phyloP scores from a whole-genome alignment of 2,329 filamentous ascomycete genomes.

The Epichloe hybrida region DNA sequence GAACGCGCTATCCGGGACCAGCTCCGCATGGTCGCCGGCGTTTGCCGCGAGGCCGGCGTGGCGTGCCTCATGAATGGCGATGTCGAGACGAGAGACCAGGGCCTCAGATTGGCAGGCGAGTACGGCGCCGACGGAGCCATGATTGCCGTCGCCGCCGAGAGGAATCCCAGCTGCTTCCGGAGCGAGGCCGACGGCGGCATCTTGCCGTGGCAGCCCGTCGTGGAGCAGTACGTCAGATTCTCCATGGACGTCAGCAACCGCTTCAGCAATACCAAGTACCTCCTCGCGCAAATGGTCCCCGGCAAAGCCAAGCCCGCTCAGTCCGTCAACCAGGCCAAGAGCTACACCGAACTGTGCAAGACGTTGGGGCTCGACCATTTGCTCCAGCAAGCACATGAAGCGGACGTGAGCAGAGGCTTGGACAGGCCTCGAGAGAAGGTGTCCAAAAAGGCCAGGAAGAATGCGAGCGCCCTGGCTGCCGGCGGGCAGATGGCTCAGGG shows the following conservation, averaged over 20 bases:
- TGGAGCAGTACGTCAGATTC: constrained; percentile 58
- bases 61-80: constrained; percentile 96
- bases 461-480: constrained; percentile 32
- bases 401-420: constrained; percentile 52
- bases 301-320: constrained; percentile 57
- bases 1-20: constrained; percentile 80
- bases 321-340: constrained; percentile 50
- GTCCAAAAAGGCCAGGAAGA: constrained; percentile 18
- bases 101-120: constrained; percentile 55
- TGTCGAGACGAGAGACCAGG: constrained; percentile 62
- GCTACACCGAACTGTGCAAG: constrained; percentile 56
- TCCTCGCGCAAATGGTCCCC: constrained; percentile 73
- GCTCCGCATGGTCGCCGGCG: constrained; percentile 64
- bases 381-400: constrained; percentile 45
- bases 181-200: constrained; percentile 53
- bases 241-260: constrained; percentile 71
- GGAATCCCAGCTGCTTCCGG: constrained; percentile 81
- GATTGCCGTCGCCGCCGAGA: constrained; percentile 89
- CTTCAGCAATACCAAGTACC: constrained; percentile 86
- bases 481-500: constrained; percentile 28
- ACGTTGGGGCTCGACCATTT: constrained; percentile 52
- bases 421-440: constrained; percentile 29
- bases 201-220: constrained; percentile 63
- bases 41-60: constrained; percentile 75
- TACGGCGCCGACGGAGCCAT: constrained; percentile 89